Conservation (phyloP, 257 asterid genomes). For the Nicotiana knightiana region DNA sequence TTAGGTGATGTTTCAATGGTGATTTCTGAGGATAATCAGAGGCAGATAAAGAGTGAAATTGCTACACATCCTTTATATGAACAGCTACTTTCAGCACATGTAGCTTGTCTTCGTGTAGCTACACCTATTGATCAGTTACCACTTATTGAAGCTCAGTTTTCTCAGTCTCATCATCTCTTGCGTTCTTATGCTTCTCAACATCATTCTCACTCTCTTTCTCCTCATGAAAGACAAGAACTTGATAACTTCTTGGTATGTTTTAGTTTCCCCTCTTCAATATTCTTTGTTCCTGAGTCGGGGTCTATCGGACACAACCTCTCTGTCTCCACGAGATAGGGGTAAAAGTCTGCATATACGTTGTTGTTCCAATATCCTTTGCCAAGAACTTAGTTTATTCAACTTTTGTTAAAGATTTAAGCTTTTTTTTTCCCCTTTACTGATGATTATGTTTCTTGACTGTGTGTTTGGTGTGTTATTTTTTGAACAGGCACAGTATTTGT, state of each 20-base stretch:
- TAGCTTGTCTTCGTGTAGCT: constrained; percentile 94
- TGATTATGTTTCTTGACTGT: no score
- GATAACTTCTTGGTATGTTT: constrained; percentile 75
- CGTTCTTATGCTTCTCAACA: constrained; percentile 55
- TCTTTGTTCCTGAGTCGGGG: background rate
- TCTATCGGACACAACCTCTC: no score
- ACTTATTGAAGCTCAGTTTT: constrained; percentile 77
- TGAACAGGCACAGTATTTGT: constrained; percentile 74
- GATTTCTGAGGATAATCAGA: constrained; percentile 24
- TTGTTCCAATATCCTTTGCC: no score
- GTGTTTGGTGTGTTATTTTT: background rate
- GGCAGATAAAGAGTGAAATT: constrained; percentile 78
- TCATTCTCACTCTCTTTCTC: constrained; percentile 33
- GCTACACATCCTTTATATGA: constrained; percentile 79
- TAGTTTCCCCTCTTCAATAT: background rate
- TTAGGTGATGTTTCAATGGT: constrained; percentile 19
- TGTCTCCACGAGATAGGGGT: no score
- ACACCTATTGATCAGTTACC: constrained; percentile 95
- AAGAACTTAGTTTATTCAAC: no score
- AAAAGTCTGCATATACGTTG: no score
- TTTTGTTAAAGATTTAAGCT: no score
- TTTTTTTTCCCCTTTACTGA: no score
- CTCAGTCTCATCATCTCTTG: constrained; percentile 62
- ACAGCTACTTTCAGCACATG: constrained; percentile 88
- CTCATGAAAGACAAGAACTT: constrained; percentile 68